Base-by-base conservation (phyloP, 306 rosid genomes). In the Luffa aegyptiaca region DNA sequence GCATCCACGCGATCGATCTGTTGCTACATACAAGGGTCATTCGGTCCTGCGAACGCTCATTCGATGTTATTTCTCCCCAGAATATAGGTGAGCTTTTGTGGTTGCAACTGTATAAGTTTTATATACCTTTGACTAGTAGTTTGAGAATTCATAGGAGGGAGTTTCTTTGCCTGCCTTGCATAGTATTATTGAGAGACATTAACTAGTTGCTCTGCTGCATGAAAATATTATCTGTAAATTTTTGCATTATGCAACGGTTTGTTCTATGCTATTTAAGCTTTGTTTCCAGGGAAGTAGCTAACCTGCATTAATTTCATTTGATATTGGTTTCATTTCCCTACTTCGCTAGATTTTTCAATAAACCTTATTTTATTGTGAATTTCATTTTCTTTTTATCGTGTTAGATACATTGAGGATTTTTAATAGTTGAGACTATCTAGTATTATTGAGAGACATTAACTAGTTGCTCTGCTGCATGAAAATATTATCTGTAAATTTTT, bases 41-140 rank as follows among this genome's bases (percentile, higher is more conserved):
- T 87, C 97, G 0, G 97, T 94, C 79, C 74, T 94, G 87, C 85
- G 89, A 7, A 92, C 97, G 20, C 90, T 94, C 55, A 87, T 94
- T 56, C 92, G 97, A 78, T 92, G 97, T 84, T 92, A 94, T 83
- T 90, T 94, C 88, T 94, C 97, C 21, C 96, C 97, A 5, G 81
- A 90, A 12, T 89, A 87, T 75, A 94, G 97, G 97, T 89, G 88
- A 86, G 69, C 58, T 46, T 18, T 63, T 17, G 66, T 84, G 18
- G 33, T 11, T 53, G 59, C 59, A 48, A 33, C 11, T 66, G 63
- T 16, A 26, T 44, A 44, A 12, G 12, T 64, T 46, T 56, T 16
- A 33, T 65, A 51, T 10, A 49, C 16, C 26, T 36, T 35, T 53
- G 33, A 37, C 46, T 35, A 18, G 36, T 39, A 37, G 65, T 69